Evolutionary conservation across 345 rosid genomes (phyloP).

Genomic region (Aurinia saxatilis): DNA sequence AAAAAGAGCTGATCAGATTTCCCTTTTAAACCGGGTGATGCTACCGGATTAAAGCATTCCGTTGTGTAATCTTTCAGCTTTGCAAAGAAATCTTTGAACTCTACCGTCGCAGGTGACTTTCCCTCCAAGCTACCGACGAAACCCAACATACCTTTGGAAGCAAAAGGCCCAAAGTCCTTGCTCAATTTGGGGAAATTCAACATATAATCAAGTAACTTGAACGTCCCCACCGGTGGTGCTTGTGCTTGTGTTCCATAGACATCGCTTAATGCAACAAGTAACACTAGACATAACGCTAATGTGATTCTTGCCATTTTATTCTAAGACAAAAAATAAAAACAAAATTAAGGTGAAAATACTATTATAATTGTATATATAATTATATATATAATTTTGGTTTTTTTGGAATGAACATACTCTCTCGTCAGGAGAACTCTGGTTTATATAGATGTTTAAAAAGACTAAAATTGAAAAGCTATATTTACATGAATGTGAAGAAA

Average conservation of each 20-base stretch:
- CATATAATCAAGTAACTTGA: too few species aligned
- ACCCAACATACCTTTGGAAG: not conserved
- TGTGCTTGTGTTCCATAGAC: not conserved
- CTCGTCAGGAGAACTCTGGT: too few species aligned
- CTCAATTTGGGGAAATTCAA: not conserved
- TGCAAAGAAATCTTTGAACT: not conserved
- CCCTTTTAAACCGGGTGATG: not conserved
- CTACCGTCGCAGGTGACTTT: not conserved
- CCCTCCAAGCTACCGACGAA: not conserved
- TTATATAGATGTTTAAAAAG: too few species aligned
- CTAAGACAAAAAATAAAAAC: too few species aligned
- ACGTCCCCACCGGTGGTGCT: too few species aligned
- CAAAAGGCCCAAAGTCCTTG: not conserved
- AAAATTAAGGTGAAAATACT: too few species aligned
- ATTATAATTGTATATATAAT: too few species aligned
- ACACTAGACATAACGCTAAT: not conserved
- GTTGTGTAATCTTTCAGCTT: not conserved
- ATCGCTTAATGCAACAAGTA: not conserved
- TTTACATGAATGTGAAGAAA: too few species aligned
- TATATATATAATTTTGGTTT: too few species aligned
- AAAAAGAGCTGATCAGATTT: not conserved
- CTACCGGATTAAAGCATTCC: not conserved
- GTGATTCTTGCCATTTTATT: constrained; percentile 9
- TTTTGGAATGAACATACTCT: too few species aligned
- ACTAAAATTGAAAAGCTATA: too few species aligned